Percentiles rank a stretch among this genome's conserved stretches.
Evolutionary conservation across 2,329 filamentous ascomycete genomes (phyloP).

Genomic region (Cryphonectria parasitica): DNA sequence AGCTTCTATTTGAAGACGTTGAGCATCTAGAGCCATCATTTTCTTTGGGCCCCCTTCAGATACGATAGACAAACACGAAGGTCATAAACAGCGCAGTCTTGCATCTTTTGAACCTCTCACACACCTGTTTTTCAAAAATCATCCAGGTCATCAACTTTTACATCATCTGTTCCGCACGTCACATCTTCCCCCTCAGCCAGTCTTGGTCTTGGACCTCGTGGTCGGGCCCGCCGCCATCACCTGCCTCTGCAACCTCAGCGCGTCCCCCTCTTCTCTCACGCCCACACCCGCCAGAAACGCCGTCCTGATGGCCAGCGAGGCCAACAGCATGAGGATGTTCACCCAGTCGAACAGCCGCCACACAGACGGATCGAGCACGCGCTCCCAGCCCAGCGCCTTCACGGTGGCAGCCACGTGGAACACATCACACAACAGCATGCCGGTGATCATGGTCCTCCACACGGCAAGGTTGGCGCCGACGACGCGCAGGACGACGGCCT

Average conservation of each 20-base stretch:
- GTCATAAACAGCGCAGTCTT: not conserved
- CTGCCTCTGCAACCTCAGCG: not conserved
- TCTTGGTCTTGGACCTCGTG: slow-evolving; percentile 23
- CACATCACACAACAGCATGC: slow-evolving; percentile 36
- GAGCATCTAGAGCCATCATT: not conserved
- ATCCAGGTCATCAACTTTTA: no score
- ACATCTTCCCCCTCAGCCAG: slow-evolving; percentile 2
- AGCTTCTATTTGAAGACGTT: not conserved
- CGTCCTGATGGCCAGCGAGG: slow-evolving; percentile 39
- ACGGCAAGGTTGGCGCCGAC: slow-evolving; percentile 35
- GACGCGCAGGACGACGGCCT: slow-evolving; percentile 36
- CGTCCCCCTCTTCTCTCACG: slow-evolving; percentile 25
- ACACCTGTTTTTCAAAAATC: not conserved
- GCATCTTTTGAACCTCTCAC: not conserved
- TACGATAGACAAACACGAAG: not conserved
- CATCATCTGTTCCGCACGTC: not conserved
- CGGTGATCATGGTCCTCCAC: slow-evolving; percentile 35
- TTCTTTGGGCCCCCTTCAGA: not conserved
- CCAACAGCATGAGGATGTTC: slow-evolving; percentile 40
- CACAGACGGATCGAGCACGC: slow-evolving; percentile 32
- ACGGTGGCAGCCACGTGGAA: slow-evolving; percentile 39
- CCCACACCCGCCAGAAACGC: slow-evolving; percentile 43
- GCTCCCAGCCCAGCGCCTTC: slow-evolving; percentile 38
- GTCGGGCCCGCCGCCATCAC: not conserved
- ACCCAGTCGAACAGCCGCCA: slow-evolving; percentile 45